Base-by-base conservation (phyloP, 768 basidiomycete species). In the Pleurotus eryngii region DNA sequence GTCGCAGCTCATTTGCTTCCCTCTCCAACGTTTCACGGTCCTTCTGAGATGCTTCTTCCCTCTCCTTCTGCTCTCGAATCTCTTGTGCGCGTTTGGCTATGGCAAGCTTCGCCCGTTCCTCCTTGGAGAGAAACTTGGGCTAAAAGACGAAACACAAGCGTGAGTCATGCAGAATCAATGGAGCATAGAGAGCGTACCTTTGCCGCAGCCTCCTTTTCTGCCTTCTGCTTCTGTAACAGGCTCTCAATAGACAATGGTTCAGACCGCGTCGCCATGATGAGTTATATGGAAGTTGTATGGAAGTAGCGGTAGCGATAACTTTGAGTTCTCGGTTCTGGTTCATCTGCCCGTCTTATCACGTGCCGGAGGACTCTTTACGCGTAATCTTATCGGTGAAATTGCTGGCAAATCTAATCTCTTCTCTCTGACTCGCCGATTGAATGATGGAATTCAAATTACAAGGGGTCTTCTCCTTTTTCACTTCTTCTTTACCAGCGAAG, bases 111-210 rank as follows among this genome's bases (percentile, higher is more conserved):
- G 92, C 92, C 49, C 96, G 85, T 65, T 97, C 91, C 62, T 95
- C 92, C 72, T 92, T 98, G 2, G 91, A 84, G 12, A 98, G 78
- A 76, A 98, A 98, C 72, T 86, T 96, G 37, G 96, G 96, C 95
- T 98, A 72, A 35, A 57, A 49, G 11, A 59, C 43, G 26, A 7
- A 57, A 60, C 60, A 24, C 60, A 49, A 61, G 39, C 56, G 39
- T 46, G 46, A 48, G 54, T 38, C 57, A 49, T 5, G 15, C 3
- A 59, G 18, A 45, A 9, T 60, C 49, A 59, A 9, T 40, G 46
- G 49, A 12, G 30, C 2, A 47, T 15, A 27, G 30, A 22, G 8
- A 51, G 46, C 24, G 38, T n/a, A 92, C 95, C 82, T 93, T 97
- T 49, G 94, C 76, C 49, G 93, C 90, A 1, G 89, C 90, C 59